phyloP scores from a whole-genome alignment of 2,329 filamentous ascomycete genomes.

The Aspergillus eucalypticola region DNA sequence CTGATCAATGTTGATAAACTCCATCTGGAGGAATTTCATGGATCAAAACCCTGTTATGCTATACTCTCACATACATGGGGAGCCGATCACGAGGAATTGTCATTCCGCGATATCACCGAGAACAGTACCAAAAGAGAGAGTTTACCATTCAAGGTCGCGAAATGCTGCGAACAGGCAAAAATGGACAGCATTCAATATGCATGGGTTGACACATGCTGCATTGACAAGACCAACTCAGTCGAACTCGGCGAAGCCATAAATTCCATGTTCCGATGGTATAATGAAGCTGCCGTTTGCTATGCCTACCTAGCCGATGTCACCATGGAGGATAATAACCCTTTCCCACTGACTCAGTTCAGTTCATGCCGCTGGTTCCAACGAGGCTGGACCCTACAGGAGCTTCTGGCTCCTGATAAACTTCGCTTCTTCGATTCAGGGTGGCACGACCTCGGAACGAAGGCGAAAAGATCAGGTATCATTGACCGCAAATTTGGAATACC shows the following conservation, averaged over 20 bases:
- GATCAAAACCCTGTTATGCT: no score
- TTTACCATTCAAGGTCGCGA: no score
- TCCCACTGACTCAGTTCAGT: no score
- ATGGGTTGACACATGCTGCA: neutral
- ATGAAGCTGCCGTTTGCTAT: neutral
- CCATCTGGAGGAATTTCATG: no score
- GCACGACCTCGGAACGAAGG: neutral
- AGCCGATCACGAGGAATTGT: no score
- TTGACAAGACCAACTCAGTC: neutral
- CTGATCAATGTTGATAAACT: no score
- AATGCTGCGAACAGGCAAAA: neutral
- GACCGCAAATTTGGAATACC: no score
- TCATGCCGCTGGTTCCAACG: no score
- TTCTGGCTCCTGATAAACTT: neutral
- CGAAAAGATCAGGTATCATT: neutral
- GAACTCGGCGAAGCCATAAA: neutral
- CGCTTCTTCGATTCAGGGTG: neutral
- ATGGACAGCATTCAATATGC: neutral
- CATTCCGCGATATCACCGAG: no score
- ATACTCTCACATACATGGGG: no score
- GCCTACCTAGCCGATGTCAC: neutral
- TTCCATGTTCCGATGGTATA: neutral
- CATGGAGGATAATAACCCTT: no score
- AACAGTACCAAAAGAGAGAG: no score
- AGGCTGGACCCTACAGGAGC: neutral